Base-by-base conservation (phyloP, 305 asterid species). In the Solanum aculeatissimum region DNA sequence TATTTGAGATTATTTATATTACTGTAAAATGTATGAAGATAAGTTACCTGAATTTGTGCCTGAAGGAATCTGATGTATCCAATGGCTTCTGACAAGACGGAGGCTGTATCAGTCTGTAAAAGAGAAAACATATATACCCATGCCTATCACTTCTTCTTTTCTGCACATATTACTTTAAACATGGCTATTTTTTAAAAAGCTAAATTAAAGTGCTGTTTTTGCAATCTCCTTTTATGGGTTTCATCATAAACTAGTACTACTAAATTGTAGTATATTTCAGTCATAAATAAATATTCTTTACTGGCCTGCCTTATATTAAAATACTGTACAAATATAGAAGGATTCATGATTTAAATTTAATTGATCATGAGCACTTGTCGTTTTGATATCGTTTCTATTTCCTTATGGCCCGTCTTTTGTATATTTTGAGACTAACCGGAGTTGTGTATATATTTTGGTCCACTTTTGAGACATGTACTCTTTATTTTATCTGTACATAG, bases 21-120 rank as follows among this genome's bases (percentile, higher is more conserved):
- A 4, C 0, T 60, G 35, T 60, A 32, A 60, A 40, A 40, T 40
- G 10, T 7, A 40, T 40, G 9, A 40, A 40, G 45, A 40, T 9
- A 40, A 23, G 14, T 60, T 16, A 60, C 25, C 97, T 94, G 92
- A 91, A 94, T 94, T 86, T 93, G 98, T 80, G 91, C 89, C 70
- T 93, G 97, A 89, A 93, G 98, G 96, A 94, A 94, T 94, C 93
- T 91, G 91, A 94, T 93, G 88, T 92, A 92, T 43, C 97, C 95
- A 85, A 94, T 93, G 87, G 96, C 93, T 88, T 94, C 98, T 90
- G 96, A 91, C 95, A 94, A 90, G 88, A 94, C 98, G 81, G 98
- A 94, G 85, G 98, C 98, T 15, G 98, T 93, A 90, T 94, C 98
- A 89, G 97, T 94, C 98, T 94, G 97, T 91, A 92, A 92, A 94